These are phyloP conservation scores for Flaveria bidentis DNA, from an alignment of 129 eudicot species.

Conservation along the genomic window DNA sequence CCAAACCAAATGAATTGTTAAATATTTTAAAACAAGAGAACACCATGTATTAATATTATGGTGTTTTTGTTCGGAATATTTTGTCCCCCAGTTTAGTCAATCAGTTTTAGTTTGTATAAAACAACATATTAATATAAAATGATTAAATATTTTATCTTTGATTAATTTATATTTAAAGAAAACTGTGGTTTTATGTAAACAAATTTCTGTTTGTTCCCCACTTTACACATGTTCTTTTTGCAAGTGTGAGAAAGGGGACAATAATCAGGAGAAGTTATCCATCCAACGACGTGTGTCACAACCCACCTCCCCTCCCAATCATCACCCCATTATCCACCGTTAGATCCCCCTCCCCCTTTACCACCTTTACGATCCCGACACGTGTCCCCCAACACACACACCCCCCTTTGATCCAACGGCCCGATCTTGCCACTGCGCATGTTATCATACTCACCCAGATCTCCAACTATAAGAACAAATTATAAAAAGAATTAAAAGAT, in stretches of 20 bases:
- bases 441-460: slow-evolving; percentile 28
- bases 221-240: slow-evolving; percentile 24
- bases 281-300: slow-evolving; percentile 51
- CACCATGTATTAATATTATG: neutral
- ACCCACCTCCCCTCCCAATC: slow-evolving; percentile 37
- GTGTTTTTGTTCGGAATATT: too few relatives aligned
- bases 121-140: neutral
- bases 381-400: slow-evolving; percentile 28
- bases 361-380: slow-evolving; percentile 30
- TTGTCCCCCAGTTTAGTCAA: too few relatives aligned
- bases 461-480: slow-evolving; percentile 17
- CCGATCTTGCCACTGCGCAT: slow-evolving; percentile 41
- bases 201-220: neutral
- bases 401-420: slow-evolving; percentile 35
- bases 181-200: too few relatives aligned
- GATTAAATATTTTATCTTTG: neutral
- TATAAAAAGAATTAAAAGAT: neutral
- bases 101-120: neutral
- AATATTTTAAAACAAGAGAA: neutral
- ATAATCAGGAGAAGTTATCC: slow-evolving; percentile 29
- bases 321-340: slow-evolving; percentile 33
- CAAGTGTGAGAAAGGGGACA: slow-evolving; percentile 27
- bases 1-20: neutral
- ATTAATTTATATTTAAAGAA: too few relatives aligned
- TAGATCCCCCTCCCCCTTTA: slow-evolving; percentile 19